phyloP scores from a whole-genome alignment of 805 yeast species.

The Vanderwaltozyma polyspora region DNA sequence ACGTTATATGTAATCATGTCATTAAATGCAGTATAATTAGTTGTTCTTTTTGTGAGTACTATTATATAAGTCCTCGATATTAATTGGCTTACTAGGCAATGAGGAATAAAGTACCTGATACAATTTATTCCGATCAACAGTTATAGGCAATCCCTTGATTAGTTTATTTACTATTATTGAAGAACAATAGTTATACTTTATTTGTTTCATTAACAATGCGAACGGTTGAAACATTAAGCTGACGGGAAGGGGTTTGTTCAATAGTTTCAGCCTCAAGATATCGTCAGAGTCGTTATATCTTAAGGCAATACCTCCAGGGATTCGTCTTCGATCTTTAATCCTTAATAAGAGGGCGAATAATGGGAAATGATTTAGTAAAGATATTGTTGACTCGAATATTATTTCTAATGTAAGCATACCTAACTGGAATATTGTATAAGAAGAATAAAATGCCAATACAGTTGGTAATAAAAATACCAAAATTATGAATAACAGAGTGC shows the following conservation, averaged over 20 bases:
- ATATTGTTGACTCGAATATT: constrained; percentile 45
- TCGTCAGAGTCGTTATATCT: constrained; percentile 2
- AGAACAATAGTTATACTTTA: constrained; percentile 35
- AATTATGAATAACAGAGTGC: constrained; percentile 79
- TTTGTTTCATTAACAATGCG: constrained; percentile 29
- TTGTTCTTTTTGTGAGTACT: too few species aligned
- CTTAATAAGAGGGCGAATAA: constrained; percentile 70
- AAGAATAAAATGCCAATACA: constrained; percentile 67
- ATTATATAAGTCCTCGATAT: constrained; percentile 10
- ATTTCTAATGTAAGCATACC: constrained; percentile 38
- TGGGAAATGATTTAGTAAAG: constrained; percentile 74
- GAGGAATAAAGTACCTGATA: constrained; percentile 43
- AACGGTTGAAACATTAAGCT: constrained; percentile 40
- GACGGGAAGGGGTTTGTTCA: constrained; percentile 36
- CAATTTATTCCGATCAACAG: constrained; percentile 37
- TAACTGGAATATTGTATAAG: constrained; percentile 54
- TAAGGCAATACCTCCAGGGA: constrained; percentile 48
- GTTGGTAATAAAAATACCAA: constrained; percentile 77
- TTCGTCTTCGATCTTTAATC: constrained; percentile 62
- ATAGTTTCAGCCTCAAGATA: constrained; percentile 21
- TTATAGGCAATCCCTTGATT: constrained; percentile 33
- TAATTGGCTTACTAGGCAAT: constrained; percentile 34
- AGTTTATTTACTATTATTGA: constrained; percentile 30
- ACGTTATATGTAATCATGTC: constrained; percentile 4
- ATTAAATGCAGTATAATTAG: too few species aligned